These are phyloP conservation scores for Colletotrichum sp. DNA, from an alignment of 2,329 filamentous ascomycete genomes.

Conservation along the genomic window DNA sequence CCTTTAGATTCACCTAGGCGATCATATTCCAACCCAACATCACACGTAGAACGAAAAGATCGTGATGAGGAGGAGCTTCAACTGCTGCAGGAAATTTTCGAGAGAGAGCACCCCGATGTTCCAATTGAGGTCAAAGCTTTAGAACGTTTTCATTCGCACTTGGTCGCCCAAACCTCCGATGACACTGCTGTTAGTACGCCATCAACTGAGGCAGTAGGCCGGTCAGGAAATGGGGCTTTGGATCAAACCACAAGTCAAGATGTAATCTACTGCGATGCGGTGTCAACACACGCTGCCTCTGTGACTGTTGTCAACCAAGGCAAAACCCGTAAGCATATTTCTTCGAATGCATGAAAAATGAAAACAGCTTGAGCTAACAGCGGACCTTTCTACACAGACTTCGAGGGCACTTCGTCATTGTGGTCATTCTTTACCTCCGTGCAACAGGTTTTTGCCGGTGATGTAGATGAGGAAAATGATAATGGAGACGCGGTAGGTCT, in stretches of 20 bases:
- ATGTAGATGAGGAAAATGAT: background rate
- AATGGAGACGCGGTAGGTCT: background rate
- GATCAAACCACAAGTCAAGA: background rate
- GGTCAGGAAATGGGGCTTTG: background rate
- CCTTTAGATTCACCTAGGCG: background rate
- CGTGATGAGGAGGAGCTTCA: background rate
- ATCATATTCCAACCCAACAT: background rate
- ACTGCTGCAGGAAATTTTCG: background rate
- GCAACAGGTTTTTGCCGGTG: background rate
- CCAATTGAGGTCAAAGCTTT: background rate
- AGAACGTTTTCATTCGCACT: background rate
- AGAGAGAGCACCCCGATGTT: background rate
- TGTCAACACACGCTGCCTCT: background rate
- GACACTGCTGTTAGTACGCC: background rate
- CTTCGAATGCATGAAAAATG: background rate
- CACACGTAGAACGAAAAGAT: background rate
- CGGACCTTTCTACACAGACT: background rate
- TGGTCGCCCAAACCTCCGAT: background rate
- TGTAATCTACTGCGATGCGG: background rate
- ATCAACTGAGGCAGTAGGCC: background rate
- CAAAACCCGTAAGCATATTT: background rate
- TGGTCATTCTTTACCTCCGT: background rate
- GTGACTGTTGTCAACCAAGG: background rate
- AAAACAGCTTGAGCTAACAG: background rate
- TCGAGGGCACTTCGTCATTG: background rate